A percentile compares a stretch with the other conserved stretches of the same genome.
phyloP scores from a whole-genome alignment of 2,329 filamentous ascomycete genomes.

The Botryotinia calthae region DNA sequence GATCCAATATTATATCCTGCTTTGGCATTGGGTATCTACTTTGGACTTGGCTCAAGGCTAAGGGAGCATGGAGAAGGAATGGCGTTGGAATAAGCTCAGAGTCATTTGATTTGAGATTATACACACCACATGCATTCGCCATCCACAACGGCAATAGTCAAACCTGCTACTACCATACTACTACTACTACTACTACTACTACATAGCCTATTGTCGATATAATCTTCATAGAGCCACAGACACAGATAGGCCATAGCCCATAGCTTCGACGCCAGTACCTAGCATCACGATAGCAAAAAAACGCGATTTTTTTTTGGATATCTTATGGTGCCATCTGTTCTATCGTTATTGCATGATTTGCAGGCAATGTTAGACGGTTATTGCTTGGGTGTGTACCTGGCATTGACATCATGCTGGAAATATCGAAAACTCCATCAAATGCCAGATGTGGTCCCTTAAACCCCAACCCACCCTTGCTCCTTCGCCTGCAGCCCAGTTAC shows the following conservation, averaged over 20 bases:
- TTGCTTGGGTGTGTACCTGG: slow-evolving; percentile 16
- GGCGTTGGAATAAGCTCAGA: slow-evolving; percentile 15
- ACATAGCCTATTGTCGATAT: slow-evolving; percentile 67
- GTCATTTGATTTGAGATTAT: slow-evolving; percentile 20
- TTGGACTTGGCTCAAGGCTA: slow-evolving; percentile 4
- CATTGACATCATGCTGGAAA: slow-evolving; percentile 5
- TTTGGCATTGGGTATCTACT: neutral
- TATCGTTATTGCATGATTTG: slow-evolving; percentile 33
- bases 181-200: slow-evolving; percentile 29
- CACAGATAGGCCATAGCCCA: slow-evolving; percentile 51
- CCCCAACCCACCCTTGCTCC: slow-evolving; percentile 13
- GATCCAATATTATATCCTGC: slow-evolving; percentile 15
- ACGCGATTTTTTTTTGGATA: slow-evolving; percentile 43
- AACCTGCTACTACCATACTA: slow-evolving; percentile 29
- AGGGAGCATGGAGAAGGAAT: slow-evolving; percentile 21
- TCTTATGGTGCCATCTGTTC: slow-evolving; percentile 40
- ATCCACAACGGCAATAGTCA: slow-evolving; percentile 40
- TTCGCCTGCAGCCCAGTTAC: slow-evolving; percentile 17
- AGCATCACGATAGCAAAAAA: slow-evolving; percentile 75
- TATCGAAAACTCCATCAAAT: slow-evolving; percentile 13
- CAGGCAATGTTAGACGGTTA: slow-evolving; percentile 20
- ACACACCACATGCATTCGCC: slow-evolving; percentile 34
- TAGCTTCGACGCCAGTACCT: slow-evolving; percentile 59
- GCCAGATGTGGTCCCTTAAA: slow-evolving; percentile 8
- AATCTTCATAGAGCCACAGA: slow-evolving; percentile 62